Base-by-base conservation (phyloP, 1,284 basidiomycete genomes). In the Malassezia pachydermatis region DNA sequence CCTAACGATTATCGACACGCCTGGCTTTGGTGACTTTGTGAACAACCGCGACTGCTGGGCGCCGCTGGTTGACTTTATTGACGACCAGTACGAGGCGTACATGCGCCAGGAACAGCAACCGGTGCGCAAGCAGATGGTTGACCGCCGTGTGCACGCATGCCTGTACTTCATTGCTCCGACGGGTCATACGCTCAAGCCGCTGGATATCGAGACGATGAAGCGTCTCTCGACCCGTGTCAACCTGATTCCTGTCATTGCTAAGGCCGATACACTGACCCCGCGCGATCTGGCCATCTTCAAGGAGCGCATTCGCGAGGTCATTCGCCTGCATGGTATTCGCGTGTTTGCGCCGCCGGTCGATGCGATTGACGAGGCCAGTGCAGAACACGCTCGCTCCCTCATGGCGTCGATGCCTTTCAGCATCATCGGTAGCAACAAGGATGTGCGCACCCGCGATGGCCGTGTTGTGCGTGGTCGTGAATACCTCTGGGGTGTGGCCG, bases 71-170 rank as follows among this genome's bases (percentile, higher is more conserved):
- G 92, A 99, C 74, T 98, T 98, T 74, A 88, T 98, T 67, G 94
- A 99, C 73, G 94, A 98, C 78, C 92, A 98, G 77, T 92, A 98
- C 73, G 94, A 98, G 75, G 84, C 86, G 25, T 99, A 92, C 76
- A 96, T 99, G 92, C 81, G 92, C 51, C 92, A 98, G 76, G 92
- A 99, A 76, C 94, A 98, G 76, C 94, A 98, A 74, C 94, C 94
- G 9, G 81, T 87, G 75, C 80, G 94, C 52, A 78, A 76, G 54
- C 86, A 92, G 64, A 96, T 96, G 79, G 86, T 84, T 38, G 92
- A 99, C 76, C 77, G 95, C 60, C 78, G 92, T 42, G 90, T 99
- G 8, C 92, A 99, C 71, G 89, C 90, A 1, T 98, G 94, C 75
- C 74, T 99, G 60, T 98, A 94, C 77, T 99, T 99, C 74, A 87